Evolutionary conservation across 1,284 basidiomycete species (phyloP), one percentile per base, ranked within the genome.

Genomic region (Sanguinoderma infundibulare): DNA sequence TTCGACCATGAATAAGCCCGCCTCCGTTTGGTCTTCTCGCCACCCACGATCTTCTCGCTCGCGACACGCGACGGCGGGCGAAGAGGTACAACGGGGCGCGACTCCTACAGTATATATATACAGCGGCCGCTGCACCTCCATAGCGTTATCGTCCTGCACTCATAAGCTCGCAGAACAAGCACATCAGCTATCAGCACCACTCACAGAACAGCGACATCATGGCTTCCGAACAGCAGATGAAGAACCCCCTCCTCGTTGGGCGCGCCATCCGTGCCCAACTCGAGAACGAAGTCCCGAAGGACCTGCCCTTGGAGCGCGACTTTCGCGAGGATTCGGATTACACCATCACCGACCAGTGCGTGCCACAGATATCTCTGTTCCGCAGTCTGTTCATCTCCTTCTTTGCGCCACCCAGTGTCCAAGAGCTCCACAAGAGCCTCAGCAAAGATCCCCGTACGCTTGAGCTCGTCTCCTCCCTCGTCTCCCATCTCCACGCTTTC

Each of bases 401-500:
- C 24, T 15, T 15, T 26, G n/a, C 42, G 7, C 28, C 22, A 4
- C 35, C 50, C 55, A 71, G 69, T 57, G 75, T 77, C 20, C 69
- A 73, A 26, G 69, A 67, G 57, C 70, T 78, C 22, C 75, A 77
- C 63, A 65, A 66, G 57, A 69, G 67, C 57, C 72, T 77, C 47
- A 71, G 72, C 65, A 71, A 71, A 38, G 73, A 77, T 50, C 66
- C 71, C n/a, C 75, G 79, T 20, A 74, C 73, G 20, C 74, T 74
- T 40, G 64, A 75, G 63, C 66, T 79, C 51, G 73, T 78, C 68
- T 73, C 64, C 24, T 70, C 71, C 14, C 76, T 79, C 62, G 70
- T 79, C 42, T 70, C 70, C 40, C 77, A 79, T 57, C 69, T 79
- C 9, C 78, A 79, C 64, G 73, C 74, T 3, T 79, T 80, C 67